Percentiles rank a stretch among this genome's conserved stretches.
These are phyloP conservation scores for Gastrodia elata DNA, from an alignment of 106 monocot species.

Conservation along the genomic window DNA sequence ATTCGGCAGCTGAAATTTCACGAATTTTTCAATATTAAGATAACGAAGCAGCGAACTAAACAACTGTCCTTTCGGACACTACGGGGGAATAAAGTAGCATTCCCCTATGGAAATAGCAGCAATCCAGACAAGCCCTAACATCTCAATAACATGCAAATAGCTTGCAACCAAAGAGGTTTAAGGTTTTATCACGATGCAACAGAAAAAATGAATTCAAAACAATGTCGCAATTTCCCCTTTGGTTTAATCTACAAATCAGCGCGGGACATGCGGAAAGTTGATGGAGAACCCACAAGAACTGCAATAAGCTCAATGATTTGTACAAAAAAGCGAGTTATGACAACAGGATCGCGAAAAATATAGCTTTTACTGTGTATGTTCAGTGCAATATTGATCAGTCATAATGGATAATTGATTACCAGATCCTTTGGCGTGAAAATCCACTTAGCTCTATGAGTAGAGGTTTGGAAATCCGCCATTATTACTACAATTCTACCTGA, in stretches of 20 bases:
- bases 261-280: background rate
- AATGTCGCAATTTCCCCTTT: background rate
- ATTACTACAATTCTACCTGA: background rate
- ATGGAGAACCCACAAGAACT: background rate
- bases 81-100: too few relatives aligned
- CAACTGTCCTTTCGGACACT: too few relatives aligned
- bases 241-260: background rate
- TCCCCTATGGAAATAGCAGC: too few relatives aligned
- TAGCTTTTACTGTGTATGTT: background rate
- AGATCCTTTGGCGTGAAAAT: constrained; percentile 61
- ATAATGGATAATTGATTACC: constrained; percentile 25
- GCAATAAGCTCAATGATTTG: background rate
- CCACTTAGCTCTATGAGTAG: constrained; percentile 81
- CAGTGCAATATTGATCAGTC: background rate
- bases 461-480: constrained; percentile 92
- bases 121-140: too few relatives aligned
- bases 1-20: too few relatives aligned
- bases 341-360: background rate
- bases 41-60: too few relatives aligned
- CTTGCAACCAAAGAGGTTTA: too few relatives aligned
- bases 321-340: background rate
- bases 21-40: too few relatives aligned
- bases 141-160: too few relatives aligned
- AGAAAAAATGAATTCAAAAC: background rate
- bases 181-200: too few relatives aligned